Percentiles rank a stretch among this genome's conserved stretches.
Conservation (phyloP, 768 basidiomycete species). For the Antrodiella citrinella region DNA sequence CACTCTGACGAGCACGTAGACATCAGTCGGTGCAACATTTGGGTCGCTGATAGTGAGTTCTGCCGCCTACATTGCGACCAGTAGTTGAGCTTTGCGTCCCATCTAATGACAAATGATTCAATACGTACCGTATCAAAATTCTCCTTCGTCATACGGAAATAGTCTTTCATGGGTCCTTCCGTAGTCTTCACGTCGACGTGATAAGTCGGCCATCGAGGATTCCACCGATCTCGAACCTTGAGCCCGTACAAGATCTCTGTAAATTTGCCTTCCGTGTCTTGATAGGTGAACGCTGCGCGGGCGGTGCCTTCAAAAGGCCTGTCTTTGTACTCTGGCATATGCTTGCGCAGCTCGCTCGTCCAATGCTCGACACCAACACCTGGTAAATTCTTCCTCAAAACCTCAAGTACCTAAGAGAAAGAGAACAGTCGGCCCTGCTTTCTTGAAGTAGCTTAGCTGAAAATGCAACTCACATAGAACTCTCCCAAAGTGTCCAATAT, state of each 20-base stretch:
- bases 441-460: too few relatives aligned
- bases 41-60: background rate
- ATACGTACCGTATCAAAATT: slow-evolving; percentile 18
- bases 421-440: too few relatives aligned
- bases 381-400: slow-evolving; percentile 7
- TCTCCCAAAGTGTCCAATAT: slow-evolving; percentile 11
- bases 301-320: slow-evolving; percentile 9
- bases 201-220: slow-evolving; percentile 17
- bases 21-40: background rate
- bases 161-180: slow-evolving; percentile 6
- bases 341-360: slow-evolving; percentile 19
- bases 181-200: slow-evolving; percentile 24
- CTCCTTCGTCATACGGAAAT: slow-evolving; percentile 18
- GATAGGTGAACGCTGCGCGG: slow-evolving; percentile 19
- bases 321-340: slow-evolving; percentile 7
- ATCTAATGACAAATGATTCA: background rate
- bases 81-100: background rate
- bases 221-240: slow-evolving; percentile 11
- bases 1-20: background rate
- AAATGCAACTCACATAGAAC: slow-evolving; percentile 8
- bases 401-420: slow-evolving; percentile 15
- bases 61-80: background rate
- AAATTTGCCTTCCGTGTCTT: slow-evolving; percentile 14
- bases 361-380: slow-evolving; percentile 18
- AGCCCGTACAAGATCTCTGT: slow-evolving; percentile 14